A percentile compares a stretch with the other conserved stretches of the same genome.
Evolutionary conservation across 2,329 filamentous ascomycete species (phyloP).

Genomic region (Alternaria dauci): DNA sequence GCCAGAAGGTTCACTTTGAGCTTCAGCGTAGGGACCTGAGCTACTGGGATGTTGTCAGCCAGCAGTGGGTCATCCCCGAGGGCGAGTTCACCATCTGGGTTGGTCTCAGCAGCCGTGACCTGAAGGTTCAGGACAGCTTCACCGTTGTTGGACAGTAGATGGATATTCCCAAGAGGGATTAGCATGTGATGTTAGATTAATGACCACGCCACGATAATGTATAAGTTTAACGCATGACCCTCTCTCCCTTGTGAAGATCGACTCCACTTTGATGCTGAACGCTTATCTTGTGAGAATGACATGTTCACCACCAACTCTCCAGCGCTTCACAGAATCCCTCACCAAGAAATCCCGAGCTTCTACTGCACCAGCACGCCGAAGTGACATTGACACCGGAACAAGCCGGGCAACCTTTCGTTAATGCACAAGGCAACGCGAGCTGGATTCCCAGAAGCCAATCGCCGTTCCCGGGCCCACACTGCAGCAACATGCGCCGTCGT

Average conservation of each 20-base stretch:
- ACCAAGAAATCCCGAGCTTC: conserved; percentile 22
- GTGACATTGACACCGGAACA: conserved; percentile 20
- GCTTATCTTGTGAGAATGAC: background rate
- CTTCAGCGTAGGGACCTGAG: conserved; percentile 82
- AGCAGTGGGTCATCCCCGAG: conserved; percentile 77
- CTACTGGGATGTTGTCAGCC: conserved; percentile 78
- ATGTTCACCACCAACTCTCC: background rate
- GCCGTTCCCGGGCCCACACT: conserved; percentile 21
- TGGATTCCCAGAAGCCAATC: conserved; percentile 20
- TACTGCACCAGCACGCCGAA: conserved; percentile 24
- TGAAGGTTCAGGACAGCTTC: conserved; percentile 30
- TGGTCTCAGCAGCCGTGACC: conserved; percentile 40
- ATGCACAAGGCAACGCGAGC: conserved; percentile 22
- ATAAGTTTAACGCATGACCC: background rate
- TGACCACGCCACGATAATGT: conserved; percentile 3
- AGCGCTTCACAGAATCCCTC: background rate
- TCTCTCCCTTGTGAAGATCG: background rate
- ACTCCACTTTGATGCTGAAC: background rate
- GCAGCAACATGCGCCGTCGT: conserved; percentile 12
- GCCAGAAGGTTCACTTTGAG: conserved; percentile 70
- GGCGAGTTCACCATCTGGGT: conserved; percentile 48
- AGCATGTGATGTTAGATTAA: background rate
- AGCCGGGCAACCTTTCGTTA: conserved; percentile 18
- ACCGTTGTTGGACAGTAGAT: conserved; percentile 25
- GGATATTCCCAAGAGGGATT: background rate